Conservation (phyloP, 148 eudicot species). For the Chenopodium berlandieri region DNA sequence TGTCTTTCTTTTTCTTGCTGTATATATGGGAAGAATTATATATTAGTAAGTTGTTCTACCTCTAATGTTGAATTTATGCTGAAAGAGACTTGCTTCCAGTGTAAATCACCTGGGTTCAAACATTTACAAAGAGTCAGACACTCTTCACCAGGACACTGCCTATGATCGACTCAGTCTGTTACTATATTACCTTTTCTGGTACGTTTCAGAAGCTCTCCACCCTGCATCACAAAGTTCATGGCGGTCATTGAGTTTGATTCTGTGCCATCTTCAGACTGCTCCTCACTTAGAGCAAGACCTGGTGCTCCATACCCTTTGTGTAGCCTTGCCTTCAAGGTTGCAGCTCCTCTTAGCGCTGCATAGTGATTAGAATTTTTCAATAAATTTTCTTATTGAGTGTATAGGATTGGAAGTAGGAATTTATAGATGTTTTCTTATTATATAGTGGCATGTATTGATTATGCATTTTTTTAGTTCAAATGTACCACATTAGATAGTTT, state of each 20-base stretch:
- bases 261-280: conserved; percentile 51
- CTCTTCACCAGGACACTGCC: background rate
- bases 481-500: background rate
- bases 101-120: conserved; percentile 73
- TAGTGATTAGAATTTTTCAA: background rate
- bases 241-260: conserved; percentile 43
- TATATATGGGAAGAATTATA: background rate
- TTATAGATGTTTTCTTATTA: background rate
- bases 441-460: background rate
- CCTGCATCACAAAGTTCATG: conserved; percentile 61
- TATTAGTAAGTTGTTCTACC: conserved; percentile 40
- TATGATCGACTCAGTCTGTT: background rate
- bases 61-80: conserved; percentile 67
- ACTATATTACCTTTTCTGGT: conserved; percentile 72
- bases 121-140: conserved; percentile 18
- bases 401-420: background rate
- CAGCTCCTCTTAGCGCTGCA: conserved; percentile 79
- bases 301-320: conserved; percentile 52
- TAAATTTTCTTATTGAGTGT: background rate
- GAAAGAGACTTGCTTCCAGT: conserved; percentile 89
- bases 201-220: conserved; percentile 85
- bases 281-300: conserved; percentile 38
- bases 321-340: conserved; percentile 69
- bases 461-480: background rate
- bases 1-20: background rate